phyloP scores from a whole-genome alignment of 805 yeast species.

The Zygoascus biomembranicola region DNA sequence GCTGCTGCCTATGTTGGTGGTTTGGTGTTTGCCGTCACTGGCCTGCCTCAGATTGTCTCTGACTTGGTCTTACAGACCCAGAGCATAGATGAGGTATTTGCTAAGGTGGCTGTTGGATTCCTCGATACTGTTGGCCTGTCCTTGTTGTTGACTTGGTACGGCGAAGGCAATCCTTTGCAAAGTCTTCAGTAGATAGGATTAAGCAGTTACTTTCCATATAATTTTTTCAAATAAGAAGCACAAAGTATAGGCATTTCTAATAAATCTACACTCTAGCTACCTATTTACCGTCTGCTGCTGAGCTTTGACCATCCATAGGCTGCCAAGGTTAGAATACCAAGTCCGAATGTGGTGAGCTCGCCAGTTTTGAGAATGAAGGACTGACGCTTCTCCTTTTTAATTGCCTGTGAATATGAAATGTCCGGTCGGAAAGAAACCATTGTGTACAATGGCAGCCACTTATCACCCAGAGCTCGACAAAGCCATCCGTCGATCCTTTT shows the following conservation, averaged over 20 bases:
- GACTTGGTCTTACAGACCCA: conserved; percentile 29
- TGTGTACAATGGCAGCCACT: conserved; percentile 81
- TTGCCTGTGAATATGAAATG: conserved; percentile 65
- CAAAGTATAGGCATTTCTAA: too few species aligned
- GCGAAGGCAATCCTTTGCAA: conserved; percentile 10
- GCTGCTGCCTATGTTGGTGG: conserved; percentile 34
- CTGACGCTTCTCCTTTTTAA: conserved; percentile 48
- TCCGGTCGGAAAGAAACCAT: conserved; percentile 89
- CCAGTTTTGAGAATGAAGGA: conserved; percentile 34
- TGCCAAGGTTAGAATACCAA: neutral
- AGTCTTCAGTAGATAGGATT: neutral
- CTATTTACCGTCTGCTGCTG: neutral
- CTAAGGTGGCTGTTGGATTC: conserved; percentile 26
- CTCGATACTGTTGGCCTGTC: conserved; percentile 37
- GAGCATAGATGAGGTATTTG: conserved; percentile 28
- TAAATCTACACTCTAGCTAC: neutral
- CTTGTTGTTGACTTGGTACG: conserved; percentile 33
- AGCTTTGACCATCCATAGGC: neutral
- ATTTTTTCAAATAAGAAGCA: neutral
- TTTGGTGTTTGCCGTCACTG: conserved; percentile 30
- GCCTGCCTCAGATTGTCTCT: conserved; percentile 29
- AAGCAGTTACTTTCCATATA: neutral
- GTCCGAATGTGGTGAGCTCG: neutral
- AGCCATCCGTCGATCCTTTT: conserved; percentile 61
- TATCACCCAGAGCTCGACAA: conserved; percentile 48